Conservation (phyloP, 2,329 filamentous ascomycete species). For the Curvularia hawaiiensis region DNA sequence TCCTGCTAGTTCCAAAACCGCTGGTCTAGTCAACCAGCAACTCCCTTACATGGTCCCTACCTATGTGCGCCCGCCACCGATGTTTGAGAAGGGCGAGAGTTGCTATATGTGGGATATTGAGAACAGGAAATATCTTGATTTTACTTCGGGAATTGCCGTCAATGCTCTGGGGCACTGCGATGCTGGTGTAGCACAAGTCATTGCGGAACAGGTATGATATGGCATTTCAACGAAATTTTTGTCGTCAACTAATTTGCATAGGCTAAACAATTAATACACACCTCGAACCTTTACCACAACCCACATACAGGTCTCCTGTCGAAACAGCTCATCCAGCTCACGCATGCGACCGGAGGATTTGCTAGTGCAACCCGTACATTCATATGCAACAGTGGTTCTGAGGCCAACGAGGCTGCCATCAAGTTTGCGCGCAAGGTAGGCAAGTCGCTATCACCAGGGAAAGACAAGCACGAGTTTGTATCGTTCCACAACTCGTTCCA, state of each 20-base stretch:
- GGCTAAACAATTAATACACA: constrained; percentile 77
- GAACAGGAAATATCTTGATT: constrained; percentile 87
- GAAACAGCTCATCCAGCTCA: constrained; percentile 82
- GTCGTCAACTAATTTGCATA: constrained; percentile 30
- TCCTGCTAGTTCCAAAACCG: constrained; percentile 72
- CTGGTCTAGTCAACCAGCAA: constrained; percentile 74
- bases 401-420: constrained; percentile 97
- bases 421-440: constrained; percentile 96
- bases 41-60: constrained; percentile 93
- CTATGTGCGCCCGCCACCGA: constrained; percentile 85
- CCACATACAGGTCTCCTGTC: constrained; percentile 91
- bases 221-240: background rate
- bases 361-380: constrained; percentile 80
- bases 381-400: constrained; percentile 93
- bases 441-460: constrained; percentile 72
- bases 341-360: constrained; percentile 79
- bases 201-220: constrained; percentile 72
- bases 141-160: constrained; percentile 95
- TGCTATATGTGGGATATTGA: constrained; percentile 91
- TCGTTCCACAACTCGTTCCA: constrained; percentile 95
- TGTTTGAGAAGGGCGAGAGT: constrained; percentile 87
- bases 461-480: constrained; percentile 79
- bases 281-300: constrained; percentile 97
- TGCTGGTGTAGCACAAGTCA: constrained; percentile 72
- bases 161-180: constrained; percentile 93